Percentiles rank a stretch among this genome's conserved stretches.
Evolutionary conservation across 176 grass and related monocot species (phyloP).

Genomic region (Zea luxurians): DNA sequence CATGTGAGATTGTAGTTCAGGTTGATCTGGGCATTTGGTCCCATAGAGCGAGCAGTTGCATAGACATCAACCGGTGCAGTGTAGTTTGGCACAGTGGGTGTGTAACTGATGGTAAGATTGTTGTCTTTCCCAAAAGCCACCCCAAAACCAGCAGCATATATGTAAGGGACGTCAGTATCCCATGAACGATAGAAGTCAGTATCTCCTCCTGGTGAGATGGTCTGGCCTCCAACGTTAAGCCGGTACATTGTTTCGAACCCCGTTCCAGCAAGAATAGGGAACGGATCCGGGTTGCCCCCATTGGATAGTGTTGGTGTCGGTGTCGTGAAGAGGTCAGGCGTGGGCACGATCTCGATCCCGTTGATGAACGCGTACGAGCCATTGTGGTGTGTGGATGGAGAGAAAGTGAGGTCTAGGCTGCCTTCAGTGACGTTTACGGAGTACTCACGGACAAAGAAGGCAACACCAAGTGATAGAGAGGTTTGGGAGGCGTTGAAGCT

Average conservation of each 20-base stretch:
- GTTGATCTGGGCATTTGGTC: neutral
- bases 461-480: neutral
- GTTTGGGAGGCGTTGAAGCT: slow-evolving; percentile 1
- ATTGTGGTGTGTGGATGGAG: neutral
- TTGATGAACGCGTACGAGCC: slow-evolving; percentile 1
- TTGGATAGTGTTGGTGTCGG: neutral
- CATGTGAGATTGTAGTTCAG: neutral
- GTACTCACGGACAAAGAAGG: neutral
- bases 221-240: neutral
- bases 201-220: neutral
- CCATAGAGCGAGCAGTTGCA: neutral
- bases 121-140: neutral
- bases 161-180: neutral
- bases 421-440: neutral
- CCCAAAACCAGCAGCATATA: neutral
- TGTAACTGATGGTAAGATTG: neutral
- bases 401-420: neutral
- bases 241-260: slow-evolving; percentile 4
- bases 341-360: neutral
- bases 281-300: neutral
- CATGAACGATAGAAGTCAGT: neutral
- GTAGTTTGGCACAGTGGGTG: neutral
- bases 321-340: neutral
- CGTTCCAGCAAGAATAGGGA: neutral
- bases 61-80: neutral